Evolutionary conservation across 495 filamentous ascomycete species (phyloP), one percentile per base, ranked within the genome.

Genomic region (Penicillium steckii): DNA sequence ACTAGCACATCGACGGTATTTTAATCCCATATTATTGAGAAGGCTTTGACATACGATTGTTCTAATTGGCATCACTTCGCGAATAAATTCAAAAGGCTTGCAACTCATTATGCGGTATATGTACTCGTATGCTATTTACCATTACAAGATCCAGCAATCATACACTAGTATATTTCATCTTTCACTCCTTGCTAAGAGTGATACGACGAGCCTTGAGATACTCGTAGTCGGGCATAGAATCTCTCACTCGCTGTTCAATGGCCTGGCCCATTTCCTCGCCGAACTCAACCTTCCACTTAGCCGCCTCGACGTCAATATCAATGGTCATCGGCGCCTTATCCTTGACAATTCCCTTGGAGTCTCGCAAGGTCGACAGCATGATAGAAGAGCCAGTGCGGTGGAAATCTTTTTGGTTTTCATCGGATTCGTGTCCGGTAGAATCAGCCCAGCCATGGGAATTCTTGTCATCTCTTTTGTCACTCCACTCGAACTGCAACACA

Each of bases 161-260:
- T 44, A 33, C 25, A 44, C 38, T 33, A 43, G 43, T 33, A 30
- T 17, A 19, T n/a, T 2, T 41, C 23, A 19, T 53, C 30, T 15
- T 23, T 44, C 18, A n/a, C 8, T 5, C 5, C 44, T 48, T 43
- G 41, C 0, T n/a, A n/a, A 25, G 17, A 17, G 40, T 49, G 18
- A 55, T 35, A 43, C 72, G 62, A 18, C 66, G 65, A 26, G 55
- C 66, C 52, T 62, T 74, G 29, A 80, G 48, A 59, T 68, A 75
- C 57, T 76, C 69, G 60, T 77, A 80, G 52, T 80, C 75, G 2
- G 59, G 53, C 75, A 78, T 77, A 1, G 71, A 66, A n/a, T 54
- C 66, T 29, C 55, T 33, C 1, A 79, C 75, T 47, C 52, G 58
- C 42, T 56, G 44, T 52, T 74, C 73, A 1, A 80, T 29, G 19